Conservation (phyloP, 129 eudicot species). For the Erigeron canadensis region DNA sequence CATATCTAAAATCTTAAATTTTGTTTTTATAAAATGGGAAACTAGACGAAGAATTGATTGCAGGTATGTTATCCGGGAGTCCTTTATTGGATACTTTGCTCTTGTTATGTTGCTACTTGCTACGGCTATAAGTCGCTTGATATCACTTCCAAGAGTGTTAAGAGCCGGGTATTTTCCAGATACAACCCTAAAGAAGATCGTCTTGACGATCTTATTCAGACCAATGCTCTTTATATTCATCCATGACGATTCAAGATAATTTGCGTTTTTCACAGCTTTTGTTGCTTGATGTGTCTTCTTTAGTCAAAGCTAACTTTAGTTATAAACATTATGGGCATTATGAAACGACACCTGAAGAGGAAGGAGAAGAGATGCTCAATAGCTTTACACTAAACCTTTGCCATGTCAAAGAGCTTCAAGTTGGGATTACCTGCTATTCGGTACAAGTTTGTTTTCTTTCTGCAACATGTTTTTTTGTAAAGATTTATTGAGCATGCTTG, state of each 20-base stretch:
- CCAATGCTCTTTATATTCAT: neutral
- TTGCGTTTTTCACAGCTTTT: slow-evolving; percentile 15
- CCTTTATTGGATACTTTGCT: neutral
- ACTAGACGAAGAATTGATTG: too few relatives aligned
- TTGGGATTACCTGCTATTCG: neutral
- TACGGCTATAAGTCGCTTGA: neutral
- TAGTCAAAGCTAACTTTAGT: slow-evolving; percentile 21
- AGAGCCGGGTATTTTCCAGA: neutral
- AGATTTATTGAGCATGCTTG: too few relatives aligned
- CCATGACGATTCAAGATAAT: slow-evolving; percentile 8
- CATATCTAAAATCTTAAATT: too few relatives aligned
- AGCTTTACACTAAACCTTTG: slow-evolving; percentile 9
- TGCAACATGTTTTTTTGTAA: too few relatives aligned
- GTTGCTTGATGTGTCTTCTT: slow-evolving; percentile 24
- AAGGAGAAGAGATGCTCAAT: slow-evolving; percentile 24
- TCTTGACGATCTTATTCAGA: neutral
- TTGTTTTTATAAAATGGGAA: too few relatives aligned
- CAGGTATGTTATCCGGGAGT: neutral
- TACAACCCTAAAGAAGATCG: neutral
- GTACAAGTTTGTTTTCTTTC: too few relatives aligned
- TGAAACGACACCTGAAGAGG: neutral
- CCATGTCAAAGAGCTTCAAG: slow-evolving; percentile 28
- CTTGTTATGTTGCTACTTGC: neutral
- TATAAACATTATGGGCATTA: neutral
- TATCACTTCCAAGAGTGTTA: slow-evolving; percentile 5